Percentiles rank a stretch among this genome's conserved stretches.
Conservation (phyloP, 2,329 filamentous ascomycete genomes). For the Penicillium brasilianum region DNA sequence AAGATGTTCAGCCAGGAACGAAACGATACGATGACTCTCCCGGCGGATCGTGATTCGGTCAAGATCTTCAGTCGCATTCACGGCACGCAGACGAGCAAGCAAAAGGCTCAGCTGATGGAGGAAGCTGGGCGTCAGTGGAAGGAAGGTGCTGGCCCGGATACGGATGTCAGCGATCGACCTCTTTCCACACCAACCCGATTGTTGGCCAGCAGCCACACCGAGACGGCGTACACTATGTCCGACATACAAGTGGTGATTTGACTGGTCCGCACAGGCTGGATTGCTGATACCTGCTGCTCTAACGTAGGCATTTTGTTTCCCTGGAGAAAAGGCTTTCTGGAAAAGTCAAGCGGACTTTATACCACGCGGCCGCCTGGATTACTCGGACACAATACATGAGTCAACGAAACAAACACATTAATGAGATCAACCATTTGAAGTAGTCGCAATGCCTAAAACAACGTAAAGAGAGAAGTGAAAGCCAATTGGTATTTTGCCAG, state of each 20-base stretch:
- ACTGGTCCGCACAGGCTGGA: background rate
- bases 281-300: background rate
- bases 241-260: slow-evolving; percentile 14
- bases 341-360: background rate
- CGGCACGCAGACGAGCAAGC: slow-evolving; percentile 48
- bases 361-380: background rate
- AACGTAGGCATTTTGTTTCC: background rate
- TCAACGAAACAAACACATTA: background rate
- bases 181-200: slow-evolving; percentile 59
- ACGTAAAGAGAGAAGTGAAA: background rate
- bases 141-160: slow-evolving; percentile 56
- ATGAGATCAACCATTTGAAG: background rate
- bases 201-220: slow-evolving; percentile 56
- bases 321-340: background rate
- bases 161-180: slow-evolving; percentile 59
- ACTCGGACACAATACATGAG: background rate
- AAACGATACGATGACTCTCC: slow-evolving; percentile 44
- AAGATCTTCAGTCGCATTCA: slow-evolving; percentile 51
- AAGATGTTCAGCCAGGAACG: background rate
- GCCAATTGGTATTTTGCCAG: slow-evolving; percentile 15
- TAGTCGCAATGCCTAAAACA: background rate
- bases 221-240: slow-evolving; percentile 50
- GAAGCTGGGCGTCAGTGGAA: slow-evolving; percentile 57
- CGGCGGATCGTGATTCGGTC: slow-evolving; percentile 41
- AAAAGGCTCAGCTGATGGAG: slow-evolving; percentile 53